A percentile compares a stretch with the other conserved stretches of the same genome.
These are phyloP conservation scores for Peronosclerospora sorghi DNA, from an alignment of 352 stramenopile species.

Conservation along the genomic window DNA sequence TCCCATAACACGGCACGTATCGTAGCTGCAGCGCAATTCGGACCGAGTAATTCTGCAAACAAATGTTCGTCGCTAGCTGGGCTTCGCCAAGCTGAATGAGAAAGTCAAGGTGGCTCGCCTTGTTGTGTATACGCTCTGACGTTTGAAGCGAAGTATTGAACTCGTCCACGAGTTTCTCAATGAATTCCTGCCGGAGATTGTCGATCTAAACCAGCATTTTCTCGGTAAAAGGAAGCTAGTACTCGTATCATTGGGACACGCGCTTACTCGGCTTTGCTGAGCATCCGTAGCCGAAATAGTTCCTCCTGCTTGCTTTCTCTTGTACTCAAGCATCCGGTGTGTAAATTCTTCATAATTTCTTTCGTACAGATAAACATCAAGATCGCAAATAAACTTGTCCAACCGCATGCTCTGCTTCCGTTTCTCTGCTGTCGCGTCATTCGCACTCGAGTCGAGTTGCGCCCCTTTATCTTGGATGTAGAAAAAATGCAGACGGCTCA, in stretches of 20 bases:
- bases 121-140: slow-evolving; percentile 74
- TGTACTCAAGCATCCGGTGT: slow-evolving; percentile 37
- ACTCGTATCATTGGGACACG: no score
- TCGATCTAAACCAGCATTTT: slow-evolving; percentile 25
- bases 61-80: slow-evolving; percentile 64
- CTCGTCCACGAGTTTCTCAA: slow-evolving; percentile 49
- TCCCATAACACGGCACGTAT: slow-evolving; percentile 60
- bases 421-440: slow-evolving; percentile 39
- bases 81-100: slow-evolving; percentile 64
- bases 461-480: slow-evolving; percentile 32
- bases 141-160: slow-evolving; percentile 72
- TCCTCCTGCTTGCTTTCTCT: slow-evolving; percentile 29
- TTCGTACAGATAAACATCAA: slow-evolving; percentile 58
- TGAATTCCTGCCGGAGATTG: slow-evolving; percentile 41
- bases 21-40: slow-evolving; percentile 66
- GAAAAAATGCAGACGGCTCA: neutral
- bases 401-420: slow-evolving; percentile 35
- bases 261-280: slow-evolving; percentile 34
- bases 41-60: slow-evolving; percentile 71
- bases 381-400: slow-evolving; percentile 51
- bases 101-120: slow-evolving; percentile 63
- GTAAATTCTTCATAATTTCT: slow-evolving; percentile 58
- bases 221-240: no score
- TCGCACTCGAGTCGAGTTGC: slow-evolving; percentile 25
- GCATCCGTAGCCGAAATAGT: slow-evolving; percentile 22